Evolutionary conservation across 192 early-diverging fungal genomes (phyloP), one percentile per base, ranked within the genome.

Genomic region (Coemansia sp.): DNA sequence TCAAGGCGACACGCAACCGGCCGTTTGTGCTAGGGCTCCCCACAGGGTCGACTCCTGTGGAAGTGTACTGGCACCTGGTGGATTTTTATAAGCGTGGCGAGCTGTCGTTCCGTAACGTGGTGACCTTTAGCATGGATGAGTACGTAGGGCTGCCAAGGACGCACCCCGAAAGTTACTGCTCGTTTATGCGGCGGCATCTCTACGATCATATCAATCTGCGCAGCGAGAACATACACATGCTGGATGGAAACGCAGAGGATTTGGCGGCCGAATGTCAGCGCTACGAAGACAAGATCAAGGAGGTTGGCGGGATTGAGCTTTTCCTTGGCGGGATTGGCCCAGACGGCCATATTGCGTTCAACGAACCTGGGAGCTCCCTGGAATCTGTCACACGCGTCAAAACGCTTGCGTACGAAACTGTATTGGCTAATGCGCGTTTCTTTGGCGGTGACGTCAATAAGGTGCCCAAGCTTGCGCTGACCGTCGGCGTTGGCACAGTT

Each of bases 271-370:
- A 94, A 69, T 94, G 92, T 77, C 83, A 78, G 50, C 83, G 83
- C 53, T 94, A 88, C 66, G 92, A 94, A 71, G 88, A 83, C 62
- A 87, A 86, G 71, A 94, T 94, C 59, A 85, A 84, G 18, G 75
- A 82, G 8, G 85, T 86, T 22, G 92, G 92, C 47, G 92, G 92
- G 19, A 90, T 94, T 52, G 92, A 94, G 84, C 83, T 94, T 27
- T 92, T 92, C 68, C 69, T 94, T 49, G 92, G 92, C 56, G 90
- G 90, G 64, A 92, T 92, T 62, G 92, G 92, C 32, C 91, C 92
- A 7, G 92, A 94, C 74, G 92, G 92, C 58, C 92, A 94, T 66
- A 92, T 94, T 69, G 92, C 92, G 49, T 94, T 94, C 73, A 93
- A 93, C 74, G 92, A 94, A 68, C 92, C 92, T 21, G 92, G 92